Percentiles rank a stretch among this genome's conserved stretches.
These are phyloP conservation scores for Dimocarpus longan DNA, from an alignment of 345 rosid species.

Conservation along the genomic window DNA sequence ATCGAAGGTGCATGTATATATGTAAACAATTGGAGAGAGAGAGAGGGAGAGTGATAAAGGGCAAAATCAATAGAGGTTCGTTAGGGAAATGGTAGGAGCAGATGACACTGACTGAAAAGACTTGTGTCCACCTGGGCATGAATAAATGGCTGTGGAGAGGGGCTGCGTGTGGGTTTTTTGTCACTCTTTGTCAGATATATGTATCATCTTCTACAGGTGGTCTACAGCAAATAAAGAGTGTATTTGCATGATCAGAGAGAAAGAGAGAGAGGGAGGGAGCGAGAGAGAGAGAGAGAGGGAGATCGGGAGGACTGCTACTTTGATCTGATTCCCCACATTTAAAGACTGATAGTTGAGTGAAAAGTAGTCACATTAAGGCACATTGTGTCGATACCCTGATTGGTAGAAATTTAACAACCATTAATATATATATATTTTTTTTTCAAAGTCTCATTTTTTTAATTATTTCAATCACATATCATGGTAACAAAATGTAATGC, in stretches of 20 bases:
- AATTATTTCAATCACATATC: neutral
- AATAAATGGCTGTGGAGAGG: conserved; percentile 41
- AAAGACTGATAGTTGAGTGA: neutral
- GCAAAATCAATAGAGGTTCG: neutral
- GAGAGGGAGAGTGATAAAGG: neutral
- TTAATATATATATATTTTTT: no score
- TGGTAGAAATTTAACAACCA: neutral
- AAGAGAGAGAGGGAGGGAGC: neutral
- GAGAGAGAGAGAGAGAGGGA: neutral
- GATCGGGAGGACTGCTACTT: neutral
- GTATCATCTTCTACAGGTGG: conserved; percentile 22
- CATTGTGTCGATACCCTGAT: neutral
- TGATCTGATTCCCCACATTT: neutral
- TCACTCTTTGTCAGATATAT: conserved; percentile 27
- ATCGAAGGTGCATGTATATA: no score
- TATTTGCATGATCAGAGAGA: neutral
- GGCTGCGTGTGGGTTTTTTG: conserved; percentile 28
- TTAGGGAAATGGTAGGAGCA: conserved; percentile 28
- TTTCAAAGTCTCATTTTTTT: no score
- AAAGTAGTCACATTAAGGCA: neutral
- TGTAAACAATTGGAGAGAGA: no score
- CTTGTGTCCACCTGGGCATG: conserved; percentile 34
- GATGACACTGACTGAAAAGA: conserved; percentile 42
- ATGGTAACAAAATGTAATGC: neutral
- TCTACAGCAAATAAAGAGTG: conserved; percentile 22